These are phyloP conservation scores for Monosporascus sp. DNA, from an alignment of 2,329 filamentous ascomycete genomes.

Conservation along the genomic window DNA sequence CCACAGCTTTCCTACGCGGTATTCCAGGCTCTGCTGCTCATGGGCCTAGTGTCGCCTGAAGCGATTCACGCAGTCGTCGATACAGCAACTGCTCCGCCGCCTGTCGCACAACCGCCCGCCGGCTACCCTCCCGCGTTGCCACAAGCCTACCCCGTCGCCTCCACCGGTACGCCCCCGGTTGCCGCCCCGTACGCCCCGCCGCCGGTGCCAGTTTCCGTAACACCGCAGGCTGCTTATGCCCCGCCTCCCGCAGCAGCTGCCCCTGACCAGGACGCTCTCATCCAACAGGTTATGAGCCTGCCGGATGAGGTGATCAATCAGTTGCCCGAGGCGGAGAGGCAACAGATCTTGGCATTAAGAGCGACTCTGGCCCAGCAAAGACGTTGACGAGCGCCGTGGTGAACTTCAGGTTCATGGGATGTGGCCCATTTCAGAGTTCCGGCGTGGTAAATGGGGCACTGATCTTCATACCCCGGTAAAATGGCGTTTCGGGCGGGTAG, in stretches of 20 bases:
- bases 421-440: background rate
- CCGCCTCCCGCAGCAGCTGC: conserved; percentile 32
- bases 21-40: conserved; percentile 87
- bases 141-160: conserved; percentile 30
- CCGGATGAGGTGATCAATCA: conserved; percentile 75
- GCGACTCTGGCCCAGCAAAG: conserved; percentile 50
- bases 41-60: conserved; percentile 84
- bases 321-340: conserved; percentile 67
- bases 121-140: conserved; percentile 30
- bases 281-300: conserved; percentile 76
- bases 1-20: conserved; percentile 92
- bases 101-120: conserved; percentile 29
- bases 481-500: background rate
- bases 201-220: conserved; percentile 13
- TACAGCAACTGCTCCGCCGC: conserved; percentile 36
- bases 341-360: conserved; percentile 74
- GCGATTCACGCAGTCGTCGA: conserved; percentile 79
- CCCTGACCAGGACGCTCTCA: conserved; percentile 62
- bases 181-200: conserved; percentile 41
- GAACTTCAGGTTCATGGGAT: background rate
- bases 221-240: conserved; percentile 33
- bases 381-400: conserved; percentile 11
- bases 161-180: conserved; percentile 45
- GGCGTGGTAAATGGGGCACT: background rate
- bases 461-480: background rate